Base-by-base conservation (phyloP, 768 basidiomycete species). In the Clavulina sp. region DNA sequence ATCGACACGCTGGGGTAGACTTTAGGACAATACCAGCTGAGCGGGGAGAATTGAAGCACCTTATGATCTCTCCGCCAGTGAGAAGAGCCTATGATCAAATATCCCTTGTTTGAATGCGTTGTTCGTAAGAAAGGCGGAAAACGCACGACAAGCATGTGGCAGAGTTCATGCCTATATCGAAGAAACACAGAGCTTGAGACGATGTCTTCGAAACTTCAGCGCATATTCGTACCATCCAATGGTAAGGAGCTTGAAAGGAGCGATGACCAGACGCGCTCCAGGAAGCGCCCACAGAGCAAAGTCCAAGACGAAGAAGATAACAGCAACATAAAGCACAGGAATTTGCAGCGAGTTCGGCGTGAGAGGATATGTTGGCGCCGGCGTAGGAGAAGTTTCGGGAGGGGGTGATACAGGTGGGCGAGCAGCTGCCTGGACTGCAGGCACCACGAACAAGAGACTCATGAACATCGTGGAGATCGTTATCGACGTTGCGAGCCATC, bases 231-330 rank as follows among this genome's bases (percentile, higher is more conserved):
- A 49, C 75, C 78, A 85, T 40, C 85, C 86, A 54, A 89, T 87
- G 49, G 84, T 83, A 61, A 89, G 80, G 32, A 61, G 58, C 56
- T 89, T 89, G 59, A 89, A 71, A 5, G 86, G 86, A 48, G 52
- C 29, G 29, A 88, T 87, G 66, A 84, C 60, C 60, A 78, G 76
- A 43, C 86, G 72, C 24, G 78, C 78, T 52, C 81, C 77, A 3
- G 86, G 86, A 40, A 88, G 81, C 65, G 81, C 83, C 86, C 86
- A 89, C 57, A 86, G 72, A 40, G 83, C 86, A 59, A 87, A 85
- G 54, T 86, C 84, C 56, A 88, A 74, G 53, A 89, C 84, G 48
- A 81, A 75, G 70, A 81, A 87, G 48, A 87, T 83, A 50, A 86
- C 76, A 48, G 85, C 46, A 7, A 57, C 44, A 48, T 57, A 57